Evolutionary conservation across 1,284 basidiomycete species (phyloP), one percentile per base, ranked within the genome.

Genomic region (Leucoagaricus sp.): DNA sequence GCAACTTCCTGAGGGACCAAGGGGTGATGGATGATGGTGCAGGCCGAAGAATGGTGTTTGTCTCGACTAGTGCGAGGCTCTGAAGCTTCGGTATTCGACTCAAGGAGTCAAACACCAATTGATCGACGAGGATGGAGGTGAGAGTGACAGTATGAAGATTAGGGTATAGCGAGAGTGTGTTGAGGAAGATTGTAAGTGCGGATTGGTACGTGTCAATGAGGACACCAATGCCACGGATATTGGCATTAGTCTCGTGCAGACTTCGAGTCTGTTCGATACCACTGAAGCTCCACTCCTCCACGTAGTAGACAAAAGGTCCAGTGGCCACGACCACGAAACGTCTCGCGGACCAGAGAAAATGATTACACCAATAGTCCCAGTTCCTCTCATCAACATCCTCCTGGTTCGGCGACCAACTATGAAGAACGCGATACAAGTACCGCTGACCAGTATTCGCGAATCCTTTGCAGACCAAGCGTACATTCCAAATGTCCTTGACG

Each of bases 291-390:
- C 54, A 56, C 23, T 56, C 54, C 19, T 56, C 54, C 17, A 56
- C 54, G 31, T 56, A 50, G 25, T 44, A 36, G n/a, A 50, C 38
- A 29, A 56, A 56, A 44, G 48, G 21, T 1, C 54, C 48, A 13
- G 54, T 56, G 10, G 54, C 40, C 6, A 56, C 48, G 23, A 45
- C 41, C 8, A 56, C 54, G 28, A 56, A 56, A 17, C 54, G 36
- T 26, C 34, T 49, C 23, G 54, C 40, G 13, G 54, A 56, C 54
- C 54, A 56, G 19, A 56, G 48, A 26, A 56, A 56, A 23, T 56
- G 54, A 44, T 56, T 56, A 31, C 54, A 56, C 54, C 54, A 56
- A 41, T 34, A 38, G 19, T 56, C 54, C 54, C 54, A 56, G 23
- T 56, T 56, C 23, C 46, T 56, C 26, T 56, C 48, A 13, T 56